Percentiles rank a stretch among this genome's conserved stretches.
Evolutionary conservation across 129 eudicot genomes (phyloP).

Genomic region (Silybum marianum): DNA sequence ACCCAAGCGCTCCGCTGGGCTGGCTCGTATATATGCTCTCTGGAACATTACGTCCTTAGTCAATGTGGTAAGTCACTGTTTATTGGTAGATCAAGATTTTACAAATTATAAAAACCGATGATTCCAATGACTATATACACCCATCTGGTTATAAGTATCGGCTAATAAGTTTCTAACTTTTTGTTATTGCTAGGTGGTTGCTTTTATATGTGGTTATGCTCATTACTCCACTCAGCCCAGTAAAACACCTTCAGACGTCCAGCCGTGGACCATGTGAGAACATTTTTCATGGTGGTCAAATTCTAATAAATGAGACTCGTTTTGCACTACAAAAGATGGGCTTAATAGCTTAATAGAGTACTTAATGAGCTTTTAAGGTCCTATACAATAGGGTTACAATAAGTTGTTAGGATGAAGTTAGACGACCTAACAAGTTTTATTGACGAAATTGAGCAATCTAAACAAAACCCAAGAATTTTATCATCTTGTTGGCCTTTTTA

Average conservation of each 20-base stretch:
- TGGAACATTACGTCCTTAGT: constrained; percentile 92
- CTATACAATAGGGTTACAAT: too few species aligned
- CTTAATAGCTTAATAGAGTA: neutral
- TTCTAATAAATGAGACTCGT: neutral
- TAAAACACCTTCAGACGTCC: constrained; percentile 54
- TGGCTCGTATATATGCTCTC: constrained; percentile 95
- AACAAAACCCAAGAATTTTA: neutral
- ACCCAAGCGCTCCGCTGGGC: constrained; percentile 92
- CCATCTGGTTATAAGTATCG: neutral
- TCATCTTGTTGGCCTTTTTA: neutral
- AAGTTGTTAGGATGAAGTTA: neutral
- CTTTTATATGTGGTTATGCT: constrained; percentile 81
- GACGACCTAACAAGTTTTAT: neutral
- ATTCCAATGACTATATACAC: neutral
- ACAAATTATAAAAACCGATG: neutral
- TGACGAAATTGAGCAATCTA: neutral
- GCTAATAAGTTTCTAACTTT: neutral
- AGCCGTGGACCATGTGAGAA: constrained; percentile 93
- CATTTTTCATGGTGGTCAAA: constrained; percentile 9
- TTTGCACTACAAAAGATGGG: neutral
- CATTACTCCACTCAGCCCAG: constrained; percentile 69
- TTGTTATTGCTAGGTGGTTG: constrained; percentile 62
- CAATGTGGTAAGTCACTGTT: constrained; percentile 68
- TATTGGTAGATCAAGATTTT: neutral
- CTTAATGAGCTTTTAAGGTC: neutral